Percentiles rank a stretch among this genome's conserved stretches.
Conservation (phyloP, 2,329 filamentous ascomycete species). For the Ophiosphaerella narmari region DNA sequence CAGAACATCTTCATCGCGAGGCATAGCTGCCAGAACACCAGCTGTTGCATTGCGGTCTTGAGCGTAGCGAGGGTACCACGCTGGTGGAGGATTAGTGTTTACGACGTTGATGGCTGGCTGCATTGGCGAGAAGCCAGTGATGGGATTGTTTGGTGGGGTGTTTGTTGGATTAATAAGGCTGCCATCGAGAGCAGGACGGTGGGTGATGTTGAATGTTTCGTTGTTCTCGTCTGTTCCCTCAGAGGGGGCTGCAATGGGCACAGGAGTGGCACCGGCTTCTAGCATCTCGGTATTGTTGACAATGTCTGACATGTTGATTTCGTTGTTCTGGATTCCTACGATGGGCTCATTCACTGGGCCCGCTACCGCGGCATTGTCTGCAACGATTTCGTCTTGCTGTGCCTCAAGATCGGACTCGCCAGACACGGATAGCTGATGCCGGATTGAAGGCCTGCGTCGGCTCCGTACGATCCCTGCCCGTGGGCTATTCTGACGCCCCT, state of each 20-base stretch:
- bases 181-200: conserved; percentile 80
- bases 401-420: conserved; percentile 80
- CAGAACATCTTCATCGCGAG: conserved; percentile 93
- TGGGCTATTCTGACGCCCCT: conserved; percentile 43
- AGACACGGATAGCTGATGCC: conserved; percentile 85
- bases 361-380: conserved; percentile 75
- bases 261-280: conserved; percentile 68
- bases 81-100: conserved; percentile 76
- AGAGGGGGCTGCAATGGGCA: conserved; percentile 77
- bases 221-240: conserved; percentile 74
- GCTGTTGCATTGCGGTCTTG: conserved; percentile 71
- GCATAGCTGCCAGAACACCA: conserved; percentile 85
- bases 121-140: conserved; percentile 72
- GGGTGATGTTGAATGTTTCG: conserved; percentile 92
- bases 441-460: conserved; percentile 79
- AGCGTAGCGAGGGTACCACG: conserved; percentile 78
- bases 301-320: conserved; percentile 86
- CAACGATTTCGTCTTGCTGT: conserved; percentile 79
- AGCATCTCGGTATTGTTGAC: conserved; percentile 81
- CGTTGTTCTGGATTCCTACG: conserved; percentile 75
- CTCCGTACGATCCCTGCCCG: conserved; percentile 56
- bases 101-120: conserved; percentile 69
- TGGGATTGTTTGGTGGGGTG: conserved; percentile 62
- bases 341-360: conserved; percentile 73
- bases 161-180: conserved; percentile 76